Evolutionary conservation across 768 basidiomycete genomes (phyloP), one percentile per base, ranked within the genome.

Genomic region (Xerocomus spinulosus): DNA sequence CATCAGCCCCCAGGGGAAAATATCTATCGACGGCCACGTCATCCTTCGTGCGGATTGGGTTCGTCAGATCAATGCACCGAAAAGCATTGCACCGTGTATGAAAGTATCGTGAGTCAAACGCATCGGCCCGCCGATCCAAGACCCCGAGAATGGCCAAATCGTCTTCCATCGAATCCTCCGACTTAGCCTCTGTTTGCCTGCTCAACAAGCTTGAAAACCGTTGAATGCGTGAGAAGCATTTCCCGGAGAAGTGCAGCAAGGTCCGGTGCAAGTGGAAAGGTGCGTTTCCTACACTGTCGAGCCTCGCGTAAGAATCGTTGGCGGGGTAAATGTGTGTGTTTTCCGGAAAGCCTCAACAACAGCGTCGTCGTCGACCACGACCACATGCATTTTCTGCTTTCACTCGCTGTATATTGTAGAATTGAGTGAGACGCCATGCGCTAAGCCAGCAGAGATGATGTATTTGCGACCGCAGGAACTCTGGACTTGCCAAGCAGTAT

Each of bases 361-460:
- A 12, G 58, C 35, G 17, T 30, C 23, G 9, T 42, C 17, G 9
- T 54, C 53, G 23, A 61, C 56, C 8, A 33, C 10, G 17, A 44
- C 23, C 3, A 20, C 17, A 4, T 25, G 28, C 23, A 39, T 23
- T 12, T 21, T 30, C 25, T 18, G 28, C 10, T 35, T 48, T 18
- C 39, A 14, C 1, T 52, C 26, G 20, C 20, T 24, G 42, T 59
- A 66, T 13, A 67, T 28, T 17, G 52, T 56, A 25, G 68, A 51
- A 13, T 55, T 44, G 3, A 48, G 29, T 0, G 50, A 42, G 36
- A 68, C 42, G 2, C 66, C 68, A 24, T 69, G 61, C 3, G 56
- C 59, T 9, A 52, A 32, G 13, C 66, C 66, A 2, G 61, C 63
- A 4, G 36, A 43, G 10, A 68, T 34, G 24, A 67, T 34, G 42